phyloP scores from a whole-genome alignment of 2,329 filamentous ascomycete species.

The Xylaria sp. region DNA sequence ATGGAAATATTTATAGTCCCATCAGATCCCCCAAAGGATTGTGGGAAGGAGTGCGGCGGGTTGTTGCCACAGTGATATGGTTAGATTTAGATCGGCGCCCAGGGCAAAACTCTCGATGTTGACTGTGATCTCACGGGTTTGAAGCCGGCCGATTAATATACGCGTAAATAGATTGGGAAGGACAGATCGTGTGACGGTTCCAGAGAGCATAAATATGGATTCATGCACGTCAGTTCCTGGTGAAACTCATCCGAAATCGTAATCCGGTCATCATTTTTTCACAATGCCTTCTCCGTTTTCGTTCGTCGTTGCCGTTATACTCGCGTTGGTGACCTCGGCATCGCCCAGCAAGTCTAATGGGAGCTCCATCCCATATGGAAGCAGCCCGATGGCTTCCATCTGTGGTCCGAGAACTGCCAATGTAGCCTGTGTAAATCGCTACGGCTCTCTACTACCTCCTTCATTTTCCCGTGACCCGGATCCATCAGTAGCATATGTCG shows the following conservation, averaged over 20 bases:
- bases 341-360: neutral
- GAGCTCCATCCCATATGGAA: neutral
- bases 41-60: neutral
- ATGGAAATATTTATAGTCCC: neutral
- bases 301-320: neutral
- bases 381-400: neutral
- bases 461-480: conserved; percentile 5
- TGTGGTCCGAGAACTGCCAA: conserved; percentile 7
- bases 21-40: neutral
- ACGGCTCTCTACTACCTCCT: neutral
- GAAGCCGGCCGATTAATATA: neutral
- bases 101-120: neutral
- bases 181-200: neutral
- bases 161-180: neutral
- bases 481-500: conserved; percentile 1
- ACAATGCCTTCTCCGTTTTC: neutral
- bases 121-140: neutral
- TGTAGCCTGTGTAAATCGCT: conserved; percentile 7
- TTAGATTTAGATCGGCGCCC: neutral
- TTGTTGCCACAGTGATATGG: neutral
- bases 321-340: neutral
- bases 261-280: neutral
- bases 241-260: neutral
- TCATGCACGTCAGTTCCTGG: neutral
- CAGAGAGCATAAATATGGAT: neutral